Base-by-base conservation (phyloP, 371 early-diverging fungal species). In the Catenaria anguillulae region DNA sequence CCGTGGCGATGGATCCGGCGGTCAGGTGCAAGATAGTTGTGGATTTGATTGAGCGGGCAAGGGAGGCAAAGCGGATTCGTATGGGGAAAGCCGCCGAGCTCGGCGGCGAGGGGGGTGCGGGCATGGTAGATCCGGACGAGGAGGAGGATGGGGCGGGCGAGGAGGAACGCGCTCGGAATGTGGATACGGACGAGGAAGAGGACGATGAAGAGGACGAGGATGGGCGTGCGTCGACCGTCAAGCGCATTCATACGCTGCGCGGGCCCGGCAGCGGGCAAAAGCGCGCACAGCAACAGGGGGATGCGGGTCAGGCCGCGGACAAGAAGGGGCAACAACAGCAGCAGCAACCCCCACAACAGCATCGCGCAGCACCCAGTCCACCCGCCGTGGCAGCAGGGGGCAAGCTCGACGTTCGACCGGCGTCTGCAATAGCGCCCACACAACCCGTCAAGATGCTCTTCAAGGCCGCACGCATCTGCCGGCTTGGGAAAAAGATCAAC, bases 391-490 rank as follows among this genome's bases (percentile, higher is more conserved):
- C n/a, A n/a, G n/a, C n/a, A n/a, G n/a, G n/a, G n/a, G n/a, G n/a
- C n/a, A n/a, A n/a, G n/a, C n/a, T n/a, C n/a, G n/a, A n/a, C n/a
- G n/a, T n/a, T n/a, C n/a, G n/a, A n/a, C n/a, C n/a, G n/a, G n/a
- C n/a, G n/a, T n/a, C n/a, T n/a, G n/a, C n/a, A n/a, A n/a, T n/a
- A n/a, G n/a, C n/a, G n/a, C 40, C 40, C 17, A 40, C 40, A 5
- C 40, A 40, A 40, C n/a, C n/a, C n/a, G n/a, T n/a, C n/a, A n/a
- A n/a, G n/a, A n/a, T n/a, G n/a, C n/a, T 34, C 5, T 78, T 79
- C 66, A 71, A 68, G 50, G 76, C 80, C 3, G 67, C 60, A 34
- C 43, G 77, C 21, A 59, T 79, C 31, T 79, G 80, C 60, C 62
- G 78, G 33, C 60, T 79, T 56, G 62, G 63, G 10, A 68, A 74